Evolutionary conservation across 2,329 filamentous ascomycete genomes (phyloP).

Genomic region (Nemania diffusa): DNA sequence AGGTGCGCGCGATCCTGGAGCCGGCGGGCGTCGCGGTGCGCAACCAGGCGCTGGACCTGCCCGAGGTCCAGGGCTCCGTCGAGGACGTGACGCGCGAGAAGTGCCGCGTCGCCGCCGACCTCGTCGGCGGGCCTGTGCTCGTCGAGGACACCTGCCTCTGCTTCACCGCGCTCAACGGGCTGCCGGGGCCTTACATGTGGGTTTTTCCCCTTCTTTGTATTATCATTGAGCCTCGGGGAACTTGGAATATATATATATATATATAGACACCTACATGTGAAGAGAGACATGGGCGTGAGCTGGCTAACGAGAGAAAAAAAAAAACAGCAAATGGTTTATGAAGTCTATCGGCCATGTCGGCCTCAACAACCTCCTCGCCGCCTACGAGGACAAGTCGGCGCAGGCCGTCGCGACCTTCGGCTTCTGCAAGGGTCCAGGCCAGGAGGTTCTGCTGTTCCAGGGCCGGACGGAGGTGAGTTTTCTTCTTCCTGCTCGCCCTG

Average conservation of each 20-base stretch:
- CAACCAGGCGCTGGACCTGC: slow-evolving; percentile 80
- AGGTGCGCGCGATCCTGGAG: slow-evolving; percentile 88
- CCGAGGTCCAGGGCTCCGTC: slow-evolving; percentile 90
- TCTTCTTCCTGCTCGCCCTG: too few species aligned
- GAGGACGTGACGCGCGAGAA: slow-evolving; percentile 93
- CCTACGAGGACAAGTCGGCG: slow-evolving; percentile 89
- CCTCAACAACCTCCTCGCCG: slow-evolving; percentile 88
- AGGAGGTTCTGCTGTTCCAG: slow-evolving; percentile 89
- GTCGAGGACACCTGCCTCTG: slow-evolving; percentile 96
- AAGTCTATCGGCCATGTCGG: slow-evolving; percentile 82
- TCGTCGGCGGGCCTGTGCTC: slow-evolving; percentile 79
- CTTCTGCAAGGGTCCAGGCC: slow-evolving; percentile 85
- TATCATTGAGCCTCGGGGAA: background rate
- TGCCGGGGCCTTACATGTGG: slow-evolving; percentile 97
- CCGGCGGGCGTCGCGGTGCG: slow-evolving; percentile 72
- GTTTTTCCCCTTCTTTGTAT: slow-evolving; percentile 5
- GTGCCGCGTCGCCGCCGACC: slow-evolving; percentile 81
- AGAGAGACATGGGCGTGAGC: too few species aligned
- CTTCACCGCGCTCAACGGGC: slow-evolving; percentile 88
- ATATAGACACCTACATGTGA: too few species aligned
- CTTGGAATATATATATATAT: too few species aligned
- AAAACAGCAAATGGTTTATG: slow-evolving; percentile 90
- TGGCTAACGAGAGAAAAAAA: background rate
- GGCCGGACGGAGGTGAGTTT: slow-evolving; percentile 80
- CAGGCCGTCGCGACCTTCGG: slow-evolving; percentile 97